Percentiles rank a stretch among this genome's conserved stretches.
Conservation (phyloP, 208 protist genomes). For the Wallacemonas sp. region DNA sequence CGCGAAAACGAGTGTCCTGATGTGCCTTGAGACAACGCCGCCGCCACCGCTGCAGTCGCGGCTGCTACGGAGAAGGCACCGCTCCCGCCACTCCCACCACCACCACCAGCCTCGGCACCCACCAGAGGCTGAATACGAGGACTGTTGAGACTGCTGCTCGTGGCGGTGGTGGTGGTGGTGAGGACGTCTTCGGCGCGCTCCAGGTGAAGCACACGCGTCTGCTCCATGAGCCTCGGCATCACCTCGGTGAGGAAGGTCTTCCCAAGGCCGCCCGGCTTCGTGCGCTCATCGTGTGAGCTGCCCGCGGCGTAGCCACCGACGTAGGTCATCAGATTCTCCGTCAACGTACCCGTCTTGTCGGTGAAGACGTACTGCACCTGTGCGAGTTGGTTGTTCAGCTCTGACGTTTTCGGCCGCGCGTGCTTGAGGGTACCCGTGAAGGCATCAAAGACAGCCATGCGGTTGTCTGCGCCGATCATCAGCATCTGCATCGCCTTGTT, state of each 20-base stretch:
- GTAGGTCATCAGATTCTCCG: constrained; percentile 90
- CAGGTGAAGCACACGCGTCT: background rate
- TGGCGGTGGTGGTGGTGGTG: background rate
- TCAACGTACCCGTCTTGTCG: constrained; percentile 92
- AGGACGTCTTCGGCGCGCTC: background rate
- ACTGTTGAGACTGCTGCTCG: too few relatives aligned
- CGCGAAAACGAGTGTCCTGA: background rate
- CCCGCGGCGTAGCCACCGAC: constrained; percentile 53
- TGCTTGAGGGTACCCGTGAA: constrained; percentile 51
- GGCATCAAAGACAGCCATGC: constrained; percentile 73
- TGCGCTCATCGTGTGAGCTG: constrained; percentile 46
- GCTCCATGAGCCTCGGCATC: background rate
- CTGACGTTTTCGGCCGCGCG: constrained; percentile 73
- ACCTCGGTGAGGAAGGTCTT: constrained; percentile 27
- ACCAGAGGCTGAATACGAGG: too few relatives aligned
- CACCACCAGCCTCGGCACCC: too few relatives aligned
- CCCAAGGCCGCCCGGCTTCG: constrained; percentile 62
- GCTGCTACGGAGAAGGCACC: background rate
- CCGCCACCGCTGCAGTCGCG: background rate
- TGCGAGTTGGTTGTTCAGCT: constrained; percentile 85
- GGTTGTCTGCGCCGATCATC: constrained; percentile 67
- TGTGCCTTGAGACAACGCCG: background rate
- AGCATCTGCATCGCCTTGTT: constrained; percentile 84
- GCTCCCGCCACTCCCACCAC: background rate
- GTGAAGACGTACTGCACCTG: constrained; percentile 89